Evolutionary conservation across 345 rosid genomes (phyloP).

Genomic region (Isatis tinctoria): DNA sequence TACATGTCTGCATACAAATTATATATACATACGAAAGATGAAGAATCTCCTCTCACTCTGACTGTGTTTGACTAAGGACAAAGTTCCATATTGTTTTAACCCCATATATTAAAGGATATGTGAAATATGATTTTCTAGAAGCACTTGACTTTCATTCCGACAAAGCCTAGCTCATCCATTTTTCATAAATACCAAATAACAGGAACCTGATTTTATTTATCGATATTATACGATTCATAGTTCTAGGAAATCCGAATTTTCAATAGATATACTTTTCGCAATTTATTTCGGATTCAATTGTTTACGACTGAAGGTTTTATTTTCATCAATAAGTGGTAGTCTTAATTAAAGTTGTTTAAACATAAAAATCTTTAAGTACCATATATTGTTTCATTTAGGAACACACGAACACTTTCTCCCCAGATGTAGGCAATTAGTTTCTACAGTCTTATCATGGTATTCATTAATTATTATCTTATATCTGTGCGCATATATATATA

Average conservation of each 20-base stretch:
- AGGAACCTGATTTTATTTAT: background rate
- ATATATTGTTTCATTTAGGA: slow-evolving; percentile 1
- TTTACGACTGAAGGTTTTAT: background rate
- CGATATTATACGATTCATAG: background rate
- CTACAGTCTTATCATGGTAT: background rate
- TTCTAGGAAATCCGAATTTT: background rate
- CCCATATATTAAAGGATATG: background rate
- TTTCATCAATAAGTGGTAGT: background rate
- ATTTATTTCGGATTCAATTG: background rate
- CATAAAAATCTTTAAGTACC: background rate
- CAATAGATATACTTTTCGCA: background rate
- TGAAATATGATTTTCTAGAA: background rate
- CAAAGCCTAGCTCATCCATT: slow-evolving; percentile 6
- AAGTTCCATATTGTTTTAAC: background rate
- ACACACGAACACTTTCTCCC: slow-evolving; percentile 11
- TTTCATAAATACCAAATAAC: background rate
- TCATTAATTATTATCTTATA: background rate
- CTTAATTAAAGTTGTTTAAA: background rate
- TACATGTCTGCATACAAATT: background rate
- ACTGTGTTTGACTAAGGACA: background rate
- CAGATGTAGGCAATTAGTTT: background rate
- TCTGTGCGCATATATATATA: background rate
- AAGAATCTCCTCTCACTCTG: background rate
- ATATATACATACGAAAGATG: background rate
- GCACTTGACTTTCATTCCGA: slow-evolving; percentile 9